phyloP scores from a whole-genome alignment of 441 rosid genomes.

The Gossypium trilobum region DNA sequence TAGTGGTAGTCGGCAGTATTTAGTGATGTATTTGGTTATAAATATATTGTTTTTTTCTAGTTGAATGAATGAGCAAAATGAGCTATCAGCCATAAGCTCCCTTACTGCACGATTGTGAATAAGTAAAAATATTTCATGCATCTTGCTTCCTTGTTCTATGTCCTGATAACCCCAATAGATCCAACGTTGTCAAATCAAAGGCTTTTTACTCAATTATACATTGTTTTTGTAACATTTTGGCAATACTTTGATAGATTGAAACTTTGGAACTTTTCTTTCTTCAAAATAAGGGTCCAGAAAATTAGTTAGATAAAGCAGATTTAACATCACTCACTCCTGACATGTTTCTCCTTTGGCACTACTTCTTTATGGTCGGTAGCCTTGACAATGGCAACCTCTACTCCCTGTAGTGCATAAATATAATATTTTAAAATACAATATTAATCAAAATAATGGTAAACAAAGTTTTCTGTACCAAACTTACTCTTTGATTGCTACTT shows the following conservation, averaged over 20 bases:
- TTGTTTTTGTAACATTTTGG: background rate
- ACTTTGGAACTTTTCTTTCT: background rate
- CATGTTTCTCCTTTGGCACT: conserved; percentile 35
- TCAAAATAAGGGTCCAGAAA: background rate
- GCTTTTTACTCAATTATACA: background rate
- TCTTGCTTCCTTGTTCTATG: too few species aligned
- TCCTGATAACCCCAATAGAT: too few species aligned
- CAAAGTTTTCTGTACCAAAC: background rate
- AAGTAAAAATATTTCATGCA: too few species aligned
- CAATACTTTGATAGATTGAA: background rate
- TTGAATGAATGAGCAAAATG: too few species aligned
- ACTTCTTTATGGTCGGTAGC: conserved; percentile 37
- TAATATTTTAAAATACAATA: background rate
- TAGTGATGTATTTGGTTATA: too few species aligned
- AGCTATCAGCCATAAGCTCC: too few species aligned
- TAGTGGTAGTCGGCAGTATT: too few species aligned
- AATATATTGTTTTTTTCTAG: too few species aligned
- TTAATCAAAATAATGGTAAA: background rate
- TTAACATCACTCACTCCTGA: conserved; percentile 25
- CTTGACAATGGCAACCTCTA: conserved; percentile 44
- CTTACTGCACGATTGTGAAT: too few species aligned
- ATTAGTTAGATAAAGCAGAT: background rate
- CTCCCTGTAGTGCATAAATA: conserved; percentile 15
- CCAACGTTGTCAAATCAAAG: background rate
- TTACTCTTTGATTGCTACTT: conserved; percentile 33